Base-by-base conservation (phyloP, 257 asterid genomes). In the Primulina tabacum region DNA sequence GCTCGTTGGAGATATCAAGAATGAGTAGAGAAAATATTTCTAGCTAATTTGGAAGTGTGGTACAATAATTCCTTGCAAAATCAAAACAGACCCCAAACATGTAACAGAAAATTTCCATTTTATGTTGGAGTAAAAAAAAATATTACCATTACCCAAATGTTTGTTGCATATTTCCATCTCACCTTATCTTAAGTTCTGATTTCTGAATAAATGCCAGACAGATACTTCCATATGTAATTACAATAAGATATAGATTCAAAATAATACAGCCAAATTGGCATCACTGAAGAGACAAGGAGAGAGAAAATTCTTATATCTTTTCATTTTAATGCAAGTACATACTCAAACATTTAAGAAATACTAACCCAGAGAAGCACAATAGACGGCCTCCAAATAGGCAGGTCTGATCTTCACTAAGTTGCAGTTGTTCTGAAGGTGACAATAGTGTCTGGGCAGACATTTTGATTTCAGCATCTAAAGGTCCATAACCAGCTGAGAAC, bases 281-380 rank as follows among this genome's bases (percentile, higher is more conserved):
- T 40, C 32, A 52, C 37, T 21, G 32, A 53, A 64, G 70, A 26
- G 58, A 68, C 63, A 28, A 3, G 5, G 34, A 50, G 61, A 47
- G 18, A 47, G 55, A 47, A 1, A 43, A 62, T 26, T 64, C 55
- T 26, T 30, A 58, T 61, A 67, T 43, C 52, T 40, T 62, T 59
- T 53, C 53, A 50, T 28, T 18, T 18, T 60, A 47, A 79, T 62
- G 64, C 56, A 52, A 29, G 65, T 40, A 32, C 33, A 60, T 59
- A 14, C 17, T 70, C 57, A 29, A 76, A 32, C 60, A 21, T 62
- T 67, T 59, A 58, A 66, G 35, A 73, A 61, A 59, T 65, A 75
- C 92, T 78, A 64, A 90, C 97, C 98, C 97, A 7, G 94, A 83
- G 80, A 83, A 90, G 83, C 92, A 93, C 75, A 89, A 82, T 63